phyloP scores from a whole-genome alignment of 2,329 filamentous ascomycete genomes.

The Neofusicoccum kwambonambiense region DNA sequence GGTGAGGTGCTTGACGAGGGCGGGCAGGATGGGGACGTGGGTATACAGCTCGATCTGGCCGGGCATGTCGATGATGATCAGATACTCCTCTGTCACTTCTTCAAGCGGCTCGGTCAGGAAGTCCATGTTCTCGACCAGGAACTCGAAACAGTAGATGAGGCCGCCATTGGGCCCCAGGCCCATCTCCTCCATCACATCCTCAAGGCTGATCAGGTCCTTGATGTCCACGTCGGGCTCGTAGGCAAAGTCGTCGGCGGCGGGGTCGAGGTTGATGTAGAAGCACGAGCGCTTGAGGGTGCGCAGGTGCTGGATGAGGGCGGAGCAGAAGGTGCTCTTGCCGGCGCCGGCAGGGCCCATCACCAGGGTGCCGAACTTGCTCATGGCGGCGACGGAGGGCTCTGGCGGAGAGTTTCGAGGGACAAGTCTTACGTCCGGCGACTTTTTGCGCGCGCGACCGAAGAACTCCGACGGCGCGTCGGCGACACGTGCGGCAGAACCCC shows the following conservation, averaged over 20 bases:
- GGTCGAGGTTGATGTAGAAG: slow-evolving; percentile 98
- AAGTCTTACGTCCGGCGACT: slow-evolving; percentile 4
- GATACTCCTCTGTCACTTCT: slow-evolving; percentile 84
- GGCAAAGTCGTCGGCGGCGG: slow-evolving; percentile 87
- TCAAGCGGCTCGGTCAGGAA: slow-evolving; percentile 85
- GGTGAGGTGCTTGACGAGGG: slow-evolving; percentile 77
- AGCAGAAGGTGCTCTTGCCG: slow-evolving; percentile 97
- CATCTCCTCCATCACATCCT: slow-evolving; percentile 96
- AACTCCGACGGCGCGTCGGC: not conserved
- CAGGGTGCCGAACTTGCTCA: slow-evolving; percentile 93
- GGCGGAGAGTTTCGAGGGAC: slow-evolving; percentile 6
- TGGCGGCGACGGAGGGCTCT: slow-evolving; percentile 39
- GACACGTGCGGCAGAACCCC: slow-evolving; percentile 5
- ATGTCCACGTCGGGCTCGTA: slow-evolving; percentile 94
- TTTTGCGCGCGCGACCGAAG: slow-evolving; percentile 8
- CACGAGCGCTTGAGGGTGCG: slow-evolving; percentile 87
- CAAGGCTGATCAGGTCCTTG: slow-evolving; percentile 87
- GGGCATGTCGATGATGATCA: slow-evolving; percentile 98
- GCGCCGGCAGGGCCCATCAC: slow-evolving; percentile 96
- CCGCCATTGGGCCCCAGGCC: slow-evolving; percentile 87
- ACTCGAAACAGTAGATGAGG: slow-evolving; percentile 95
- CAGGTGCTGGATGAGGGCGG: slow-evolving; percentile 87
- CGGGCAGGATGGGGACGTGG: slow-evolving; percentile 87
- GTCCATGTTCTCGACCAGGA: slow-evolving; percentile 89
- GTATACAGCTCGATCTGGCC: slow-evolving; percentile 99